Conservation (phyloP, 768 basidiomycete species). For the Xerocomellus chrysenteron region DNA sequence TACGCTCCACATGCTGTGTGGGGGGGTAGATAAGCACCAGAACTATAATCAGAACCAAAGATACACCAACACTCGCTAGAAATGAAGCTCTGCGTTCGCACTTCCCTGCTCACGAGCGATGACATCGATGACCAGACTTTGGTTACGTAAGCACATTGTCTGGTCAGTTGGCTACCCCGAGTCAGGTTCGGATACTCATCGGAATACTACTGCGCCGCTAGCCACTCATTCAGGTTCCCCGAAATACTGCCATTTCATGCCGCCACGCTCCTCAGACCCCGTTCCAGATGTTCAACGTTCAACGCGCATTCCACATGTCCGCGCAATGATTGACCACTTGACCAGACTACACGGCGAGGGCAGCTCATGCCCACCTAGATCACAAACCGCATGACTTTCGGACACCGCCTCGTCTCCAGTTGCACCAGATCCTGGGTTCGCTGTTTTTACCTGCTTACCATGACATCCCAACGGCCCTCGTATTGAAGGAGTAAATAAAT, state of each 20-base stretch:
- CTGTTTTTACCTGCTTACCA: conserved; percentile 1
- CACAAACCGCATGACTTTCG: conserved; percentile 17
- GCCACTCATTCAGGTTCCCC: conserved; percentile 8
- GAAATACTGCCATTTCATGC: conserved; percentile 19
- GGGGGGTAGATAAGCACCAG: background rate
- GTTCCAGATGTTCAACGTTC: conserved; percentile 30
- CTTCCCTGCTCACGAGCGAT: background rate
- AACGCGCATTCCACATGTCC: conserved; percentile 37
- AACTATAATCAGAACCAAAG: background rate
- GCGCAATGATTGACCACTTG: conserved; percentile 25
- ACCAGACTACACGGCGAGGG: conserved; percentile 28
- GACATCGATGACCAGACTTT: background rate
- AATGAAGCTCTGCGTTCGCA: background rate
- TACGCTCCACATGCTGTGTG: background rate
- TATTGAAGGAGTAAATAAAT: conserved; percentile 1
- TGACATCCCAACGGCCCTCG: conserved; percentile 3
- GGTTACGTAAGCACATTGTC: conserved; percentile 15
- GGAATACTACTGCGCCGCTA: conserved; percentile 10
- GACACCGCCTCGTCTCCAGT: conserved; percentile 18
- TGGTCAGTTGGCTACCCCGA: too few relatives aligned
- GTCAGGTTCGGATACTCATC: background rate
- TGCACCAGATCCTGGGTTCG: conserved; percentile 8
- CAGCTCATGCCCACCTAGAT: conserved; percentile 23
- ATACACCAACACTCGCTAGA: background rate
- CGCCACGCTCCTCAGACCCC: conserved; percentile 28